phyloP scores from a whole-genome alignment of 805 yeast genomes.

The Candida hungchunana region DNA sequence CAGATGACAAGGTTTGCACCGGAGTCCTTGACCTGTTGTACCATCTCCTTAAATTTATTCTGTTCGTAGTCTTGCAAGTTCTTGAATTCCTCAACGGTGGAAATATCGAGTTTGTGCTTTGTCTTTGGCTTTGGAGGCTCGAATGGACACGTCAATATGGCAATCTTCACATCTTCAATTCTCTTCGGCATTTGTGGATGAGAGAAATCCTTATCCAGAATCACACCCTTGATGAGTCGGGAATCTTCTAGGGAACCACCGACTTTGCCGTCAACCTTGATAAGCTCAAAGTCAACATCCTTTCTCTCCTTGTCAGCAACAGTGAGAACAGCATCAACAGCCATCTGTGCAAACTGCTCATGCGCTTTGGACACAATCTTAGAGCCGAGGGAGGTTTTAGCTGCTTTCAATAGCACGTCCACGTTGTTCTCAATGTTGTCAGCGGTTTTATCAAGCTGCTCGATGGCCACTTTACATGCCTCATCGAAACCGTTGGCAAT shows the following conservation, averaged over 20 bases:
- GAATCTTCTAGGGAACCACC: constrained; percentile 94
- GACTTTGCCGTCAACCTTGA: constrained; percentile 91
- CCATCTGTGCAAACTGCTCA: constrained; percentile 92
- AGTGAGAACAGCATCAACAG: constrained; percentile 90
- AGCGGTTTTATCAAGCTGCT: constrained; percentile 67
- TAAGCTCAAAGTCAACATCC: constrained; percentile 95
- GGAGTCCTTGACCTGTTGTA: constrained; percentile 72
- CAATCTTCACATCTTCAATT: constrained; percentile 77
- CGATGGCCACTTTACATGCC: constrained; percentile 89
- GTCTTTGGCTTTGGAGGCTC: constrained; percentile 99
- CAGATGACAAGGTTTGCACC: constrained; percentile 97
- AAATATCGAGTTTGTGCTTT: constrained; percentile 91
- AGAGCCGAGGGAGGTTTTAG: constrained; percentile 91
- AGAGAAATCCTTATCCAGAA: constrained; percentile 93
- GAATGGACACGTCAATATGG: constrained; percentile 96
- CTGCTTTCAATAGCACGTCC: constrained; percentile 75
- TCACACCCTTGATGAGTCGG: constrained; percentile 80
- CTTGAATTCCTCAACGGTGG: constrained; percentile 90
- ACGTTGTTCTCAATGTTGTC: constrained; percentile 49
- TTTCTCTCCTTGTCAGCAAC: constrained; percentile 90
- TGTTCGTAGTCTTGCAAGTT: constrained; percentile 90
- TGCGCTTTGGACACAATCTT: constrained; percentile 93
- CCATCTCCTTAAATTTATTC: constrained; percentile 87
- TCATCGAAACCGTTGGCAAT: constrained; percentile 97
- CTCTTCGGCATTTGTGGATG: constrained; percentile 97